Evolutionary conservation across 192 early-diverging fungal genomes (phyloP).

Genomic region (Mortierella antarctica): DNA sequence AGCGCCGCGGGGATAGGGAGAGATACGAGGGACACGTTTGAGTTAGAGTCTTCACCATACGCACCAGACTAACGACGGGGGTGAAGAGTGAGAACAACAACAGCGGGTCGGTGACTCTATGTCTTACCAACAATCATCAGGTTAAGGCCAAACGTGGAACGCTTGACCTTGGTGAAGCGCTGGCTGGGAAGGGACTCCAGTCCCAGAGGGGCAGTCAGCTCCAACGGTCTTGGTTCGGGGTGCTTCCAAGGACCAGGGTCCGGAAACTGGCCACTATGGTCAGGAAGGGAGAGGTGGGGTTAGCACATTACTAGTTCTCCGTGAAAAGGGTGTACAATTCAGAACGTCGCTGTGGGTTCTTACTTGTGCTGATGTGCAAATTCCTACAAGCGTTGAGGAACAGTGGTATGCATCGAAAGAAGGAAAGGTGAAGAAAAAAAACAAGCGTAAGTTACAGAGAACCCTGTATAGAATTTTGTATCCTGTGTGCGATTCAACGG

Average conservation of each 20-base stretch:
- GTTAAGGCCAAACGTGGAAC: slow-evolving; percentile 87
- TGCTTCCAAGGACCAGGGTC: slow-evolving; percentile 90
- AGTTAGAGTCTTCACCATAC: slow-evolving; percentile 1
- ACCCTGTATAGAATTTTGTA: too few relatives aligned
- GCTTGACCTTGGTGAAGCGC: slow-evolving; percentile 72
- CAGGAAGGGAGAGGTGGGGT: neutral
- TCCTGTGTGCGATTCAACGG: too few relatives aligned
- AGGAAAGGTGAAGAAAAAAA: too few relatives aligned
- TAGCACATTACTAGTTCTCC: too few relatives aligned
- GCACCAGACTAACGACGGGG: neutral
- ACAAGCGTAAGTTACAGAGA: too few relatives aligned
- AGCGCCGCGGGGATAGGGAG: neutral
- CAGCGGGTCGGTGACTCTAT: neutral
- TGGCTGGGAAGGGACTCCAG: slow-evolving; percentile 80
- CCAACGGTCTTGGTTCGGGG: slow-evolving; percentile 68
- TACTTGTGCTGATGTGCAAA: slow-evolving; percentile 69
- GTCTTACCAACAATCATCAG: slow-evolving; percentile 92
- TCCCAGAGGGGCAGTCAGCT: slow-evolving; percentile 69
- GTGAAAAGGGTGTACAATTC: neutral
- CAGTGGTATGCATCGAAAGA: too few relatives aligned
- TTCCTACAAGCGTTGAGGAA: slow-evolving; percentile 50
- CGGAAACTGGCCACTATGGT: slow-evolving; percentile 67
- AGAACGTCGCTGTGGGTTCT: slow-evolving; percentile 10
- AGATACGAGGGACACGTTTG: neutral
- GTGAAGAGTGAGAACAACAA: neutral